Percentiles rank a stretch among this genome's conserved stretches.
Evolutionary conservation across 2,329 filamentous ascomycete genomes (phyloP).

Genomic region (Verticillium nonalfalfae): DNA sequence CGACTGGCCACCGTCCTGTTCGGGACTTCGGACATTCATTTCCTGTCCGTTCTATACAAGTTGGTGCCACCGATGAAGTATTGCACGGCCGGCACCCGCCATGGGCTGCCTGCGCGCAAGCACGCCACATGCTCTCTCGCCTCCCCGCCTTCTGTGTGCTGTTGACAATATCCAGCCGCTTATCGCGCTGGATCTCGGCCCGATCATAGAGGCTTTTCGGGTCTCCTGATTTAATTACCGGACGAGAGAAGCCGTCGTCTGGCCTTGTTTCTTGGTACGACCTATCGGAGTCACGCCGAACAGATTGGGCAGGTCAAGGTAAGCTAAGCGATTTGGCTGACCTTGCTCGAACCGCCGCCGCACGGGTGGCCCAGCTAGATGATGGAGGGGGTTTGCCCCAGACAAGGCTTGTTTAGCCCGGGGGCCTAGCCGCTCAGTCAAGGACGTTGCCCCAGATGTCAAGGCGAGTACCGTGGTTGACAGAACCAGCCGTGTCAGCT

Average conservation of each 20-base stretch:
- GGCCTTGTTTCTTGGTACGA: background rate
- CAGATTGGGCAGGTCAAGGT: background rate
- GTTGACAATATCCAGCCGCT: background rate
- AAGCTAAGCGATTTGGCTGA: background rate
- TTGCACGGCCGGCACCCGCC: background rate
- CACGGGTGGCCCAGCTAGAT: background rate
- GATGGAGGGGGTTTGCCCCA: background rate
- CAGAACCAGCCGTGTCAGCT: background rate
- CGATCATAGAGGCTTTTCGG: background rate
- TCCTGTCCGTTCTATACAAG: background rate
- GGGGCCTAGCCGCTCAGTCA: too few species aligned
- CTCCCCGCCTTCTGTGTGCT: background rate
- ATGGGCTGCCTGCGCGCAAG: background rate
- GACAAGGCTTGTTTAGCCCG: too few species aligned
- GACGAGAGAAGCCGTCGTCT: conserved; percentile 1
- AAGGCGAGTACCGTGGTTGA: background rate
- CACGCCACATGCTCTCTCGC: background rate
- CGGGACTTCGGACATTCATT: background rate
- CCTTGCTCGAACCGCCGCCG: background rate
- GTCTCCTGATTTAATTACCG: background rate
- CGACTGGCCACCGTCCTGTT: background rate
- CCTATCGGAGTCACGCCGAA: background rate
- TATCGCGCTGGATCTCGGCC: background rate
- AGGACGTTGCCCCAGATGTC: background rate
- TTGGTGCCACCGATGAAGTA: background rate